Percentiles rank a stretch among this genome's conserved stretches.
These are phyloP conservation scores for Candolleomyces aberdarensis DNA, from an alignment of 768 basidiomycete species.

Conservation along the genomic window DNA sequence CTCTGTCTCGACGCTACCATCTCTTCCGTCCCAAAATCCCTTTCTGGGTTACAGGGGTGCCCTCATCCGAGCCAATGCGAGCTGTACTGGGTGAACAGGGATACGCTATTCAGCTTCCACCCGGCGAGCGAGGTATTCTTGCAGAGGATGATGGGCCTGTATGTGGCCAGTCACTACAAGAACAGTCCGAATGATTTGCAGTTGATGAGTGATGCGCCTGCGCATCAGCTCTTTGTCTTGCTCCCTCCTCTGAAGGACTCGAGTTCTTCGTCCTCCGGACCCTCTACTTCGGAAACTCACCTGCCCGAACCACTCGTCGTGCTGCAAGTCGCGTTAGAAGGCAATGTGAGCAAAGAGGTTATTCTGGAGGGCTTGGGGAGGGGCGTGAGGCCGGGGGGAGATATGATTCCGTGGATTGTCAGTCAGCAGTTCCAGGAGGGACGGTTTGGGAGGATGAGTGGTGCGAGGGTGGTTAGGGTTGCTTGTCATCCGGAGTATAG, in stretches of 20 bases:
- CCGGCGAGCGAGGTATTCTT: slow-evolving; percentile 97
- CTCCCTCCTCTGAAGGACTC: slow-evolving; percentile 83
- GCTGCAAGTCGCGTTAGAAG: slow-evolving; percentile 93
- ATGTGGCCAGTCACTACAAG: slow-evolving; percentile 98
- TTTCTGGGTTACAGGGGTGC: background rate
- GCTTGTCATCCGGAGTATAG: slow-evolving; percentile 96
- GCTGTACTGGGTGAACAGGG: slow-evolving; percentile 91
- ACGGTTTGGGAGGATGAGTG: slow-evolving; percentile 88
- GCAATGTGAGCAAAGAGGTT: slow-evolving; percentile 79
- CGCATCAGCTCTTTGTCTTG: slow-evolving; percentile 94
- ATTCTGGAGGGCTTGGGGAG: slow-evolving; percentile 85
- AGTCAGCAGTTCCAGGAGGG: slow-evolving; percentile 95
- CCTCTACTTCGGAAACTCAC: slow-evolving; percentile 35
- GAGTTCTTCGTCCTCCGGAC: background rate
- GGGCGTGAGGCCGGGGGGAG: slow-evolving; percentile 85
- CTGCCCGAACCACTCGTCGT: slow-evolving; percentile 96
- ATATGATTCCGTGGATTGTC: slow-evolving; percentile 97
- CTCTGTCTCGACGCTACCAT: slow-evolving; percentile 88
- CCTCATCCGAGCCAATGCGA: slow-evolving; percentile 58
- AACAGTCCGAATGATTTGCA: slow-evolving; percentile 99
- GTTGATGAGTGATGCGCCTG: slow-evolving; percentile 93
- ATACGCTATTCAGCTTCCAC: slow-evolving; percentile 96
- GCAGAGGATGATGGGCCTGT: slow-evolving; percentile 97
- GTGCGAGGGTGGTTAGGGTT: slow-evolving; percentile 87
- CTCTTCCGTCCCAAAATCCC: slow-evolving; percentile 36